Percentiles rank a stretch among this genome's conserved stretches.
Conservation (phyloP, 2,329 filamentous ascomycete species). For the Phyllachora maydis region DNA sequence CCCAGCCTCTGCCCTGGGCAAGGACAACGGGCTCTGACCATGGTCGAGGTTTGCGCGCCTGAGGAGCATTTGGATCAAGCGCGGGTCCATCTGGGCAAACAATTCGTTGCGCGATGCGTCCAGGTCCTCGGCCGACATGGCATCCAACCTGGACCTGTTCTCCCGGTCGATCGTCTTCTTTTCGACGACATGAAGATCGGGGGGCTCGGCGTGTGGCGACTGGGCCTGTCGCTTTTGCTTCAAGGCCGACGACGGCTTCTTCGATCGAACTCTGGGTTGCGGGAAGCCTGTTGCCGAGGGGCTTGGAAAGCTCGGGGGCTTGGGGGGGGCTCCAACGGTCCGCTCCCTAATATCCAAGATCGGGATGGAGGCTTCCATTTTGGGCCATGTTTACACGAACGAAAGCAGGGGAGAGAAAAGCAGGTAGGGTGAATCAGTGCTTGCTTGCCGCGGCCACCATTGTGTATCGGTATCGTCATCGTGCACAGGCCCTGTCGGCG, state of each 20-base stretch:
- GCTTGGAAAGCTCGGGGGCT: conserved; percentile 42
- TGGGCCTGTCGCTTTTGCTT: conserved; percentile 40
- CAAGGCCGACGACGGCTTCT: conserved; percentile 59
- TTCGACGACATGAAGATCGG: conserved; percentile 29
- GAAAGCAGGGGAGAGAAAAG: too few relatives aligned
- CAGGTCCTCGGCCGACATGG: conserved; percentile 71
- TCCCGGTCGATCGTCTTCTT: conserved; percentile 60
- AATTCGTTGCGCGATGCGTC: conserved; percentile 62
- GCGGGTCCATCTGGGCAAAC: conserved; percentile 55
- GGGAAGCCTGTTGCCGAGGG: conserved; percentile 55
- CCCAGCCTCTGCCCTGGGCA: too few relatives aligned
- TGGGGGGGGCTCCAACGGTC: conserved; percentile 31
- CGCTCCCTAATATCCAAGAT: conserved; percentile 69
- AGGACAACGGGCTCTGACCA: conserved; percentile 2
- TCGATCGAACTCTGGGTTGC: conserved; percentile 59
- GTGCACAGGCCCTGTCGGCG: too few relatives aligned
- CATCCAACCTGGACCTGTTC: conserved; percentile 50
- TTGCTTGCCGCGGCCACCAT: too few relatives aligned
- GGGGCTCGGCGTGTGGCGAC: not conserved
- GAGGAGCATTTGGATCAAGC: conserved; percentile 57
- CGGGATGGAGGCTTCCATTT: conserved; percentile 25
- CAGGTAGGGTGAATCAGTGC: too few relatives aligned
- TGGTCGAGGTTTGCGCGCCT: conserved; percentile 59
- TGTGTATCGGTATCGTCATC: too few relatives aligned
- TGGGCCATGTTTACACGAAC: too few relatives aligned